Conservation (phyloP, 805 yeast genomes). For the Lachancea thermotolerans region DNA sequence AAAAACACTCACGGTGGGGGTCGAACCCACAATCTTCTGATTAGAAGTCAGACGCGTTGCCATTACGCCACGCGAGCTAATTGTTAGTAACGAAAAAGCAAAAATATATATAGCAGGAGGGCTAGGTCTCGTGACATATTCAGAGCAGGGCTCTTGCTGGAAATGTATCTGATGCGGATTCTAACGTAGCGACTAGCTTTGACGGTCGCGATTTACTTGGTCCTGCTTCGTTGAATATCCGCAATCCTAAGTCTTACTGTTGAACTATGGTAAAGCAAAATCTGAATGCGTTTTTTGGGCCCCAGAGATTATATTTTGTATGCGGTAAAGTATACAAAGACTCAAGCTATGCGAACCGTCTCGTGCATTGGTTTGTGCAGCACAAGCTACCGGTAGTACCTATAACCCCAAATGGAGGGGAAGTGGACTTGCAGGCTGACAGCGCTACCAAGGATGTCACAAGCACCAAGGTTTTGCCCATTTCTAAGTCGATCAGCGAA, state of each 20-base stretch:
- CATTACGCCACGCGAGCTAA: conserved; percentile 41
- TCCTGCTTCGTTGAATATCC: too few relatives aligned
- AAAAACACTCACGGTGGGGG: conserved; percentile 47
- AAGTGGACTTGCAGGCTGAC: conserved; percentile 51
- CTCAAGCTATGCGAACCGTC: conserved; percentile 61
- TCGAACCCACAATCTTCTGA: conserved; percentile 51
- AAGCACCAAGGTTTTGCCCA: conserved; percentile 32
- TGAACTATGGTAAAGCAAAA: conserved; percentile 8
- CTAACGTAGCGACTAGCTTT: too few relatives aligned
- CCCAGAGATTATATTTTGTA: conserved; percentile 12
- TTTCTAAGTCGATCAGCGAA: conserved; percentile 31
- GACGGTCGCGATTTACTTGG: too few relatives aligned
- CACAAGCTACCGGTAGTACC: conserved; percentile 35
- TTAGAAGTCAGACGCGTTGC: conserved; percentile 52
- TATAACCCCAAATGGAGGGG: conserved; percentile 47
- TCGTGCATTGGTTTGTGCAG: conserved; percentile 15
- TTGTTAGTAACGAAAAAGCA: too few relatives aligned
- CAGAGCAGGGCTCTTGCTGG: too few relatives aligned
- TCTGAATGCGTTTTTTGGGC: conserved; percentile 12
- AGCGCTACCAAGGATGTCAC: conserved; percentile 56
- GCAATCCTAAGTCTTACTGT: too few relatives aligned
- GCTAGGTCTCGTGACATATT: too few relatives aligned
- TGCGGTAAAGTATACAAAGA: conserved; percentile 68
- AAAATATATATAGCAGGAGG: too few relatives aligned
- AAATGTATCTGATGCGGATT: too few relatives aligned